Conservation (phyloP, 129 eudicot species). For the Flaveria trinervia region DNA sequence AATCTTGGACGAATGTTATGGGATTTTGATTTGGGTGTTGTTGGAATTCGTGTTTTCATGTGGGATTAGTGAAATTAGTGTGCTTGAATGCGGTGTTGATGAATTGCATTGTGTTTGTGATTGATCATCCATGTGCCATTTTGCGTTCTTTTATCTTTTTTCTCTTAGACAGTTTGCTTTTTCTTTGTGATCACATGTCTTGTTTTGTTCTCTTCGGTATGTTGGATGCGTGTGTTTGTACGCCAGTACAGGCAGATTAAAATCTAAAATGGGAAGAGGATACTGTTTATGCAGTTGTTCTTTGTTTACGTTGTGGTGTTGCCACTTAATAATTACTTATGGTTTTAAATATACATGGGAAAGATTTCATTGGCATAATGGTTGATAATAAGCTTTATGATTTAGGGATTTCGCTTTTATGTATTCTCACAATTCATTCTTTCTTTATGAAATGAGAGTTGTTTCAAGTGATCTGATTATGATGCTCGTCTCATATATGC, state of each 20-base stretch:
- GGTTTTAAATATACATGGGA: neutral
- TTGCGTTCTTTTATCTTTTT: neutral
- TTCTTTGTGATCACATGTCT: neutral
- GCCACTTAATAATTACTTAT: too few species aligned
- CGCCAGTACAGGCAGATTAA: neutral
- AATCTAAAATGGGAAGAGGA: neutral
- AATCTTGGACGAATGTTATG: neutral
- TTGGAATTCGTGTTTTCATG: neutral
- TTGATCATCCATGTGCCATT: neutral
- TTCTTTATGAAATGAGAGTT: too few species aligned
- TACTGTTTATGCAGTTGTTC: neutral
- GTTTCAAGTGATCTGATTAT: constrained; percentile 14
- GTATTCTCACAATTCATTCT: neutral
- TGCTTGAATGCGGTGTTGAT: neutral
- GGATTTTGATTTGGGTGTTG: neutral
- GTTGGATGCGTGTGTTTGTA: neutral
- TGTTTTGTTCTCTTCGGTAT: neutral
- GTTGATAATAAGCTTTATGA: neutral
- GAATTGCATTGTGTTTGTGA: neutral
- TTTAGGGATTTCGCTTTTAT: neutral
- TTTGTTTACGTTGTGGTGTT: too few species aligned
- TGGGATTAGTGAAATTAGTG: neutral
- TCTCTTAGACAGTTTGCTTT: neutral
- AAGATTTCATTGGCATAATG: neutral
- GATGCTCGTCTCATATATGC: neutral